These are phyloP conservation scores for Achaetomium macrosporum DNA, from an alignment of 2,329 filamentous ascomycete genomes.

Conservation along the genomic window DNA sequence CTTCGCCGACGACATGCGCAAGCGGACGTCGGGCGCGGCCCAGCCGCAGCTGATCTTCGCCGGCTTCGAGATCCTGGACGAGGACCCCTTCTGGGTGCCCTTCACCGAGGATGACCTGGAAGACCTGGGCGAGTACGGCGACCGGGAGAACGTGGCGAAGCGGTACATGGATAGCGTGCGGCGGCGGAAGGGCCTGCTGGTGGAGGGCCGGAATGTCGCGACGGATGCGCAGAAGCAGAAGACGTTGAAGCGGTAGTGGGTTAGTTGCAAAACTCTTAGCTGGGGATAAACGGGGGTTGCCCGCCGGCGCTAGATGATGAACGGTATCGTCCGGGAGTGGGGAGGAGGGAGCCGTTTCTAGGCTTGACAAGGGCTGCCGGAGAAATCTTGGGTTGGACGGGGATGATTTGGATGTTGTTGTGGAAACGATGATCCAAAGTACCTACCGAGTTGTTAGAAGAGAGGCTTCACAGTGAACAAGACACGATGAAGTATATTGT, in stretches of 20 bases:
- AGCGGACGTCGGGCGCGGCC: constrained; percentile 83
- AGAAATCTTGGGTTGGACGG: no score
- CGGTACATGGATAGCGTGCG: constrained; percentile 89
- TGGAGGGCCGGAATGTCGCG: constrained; percentile 70
- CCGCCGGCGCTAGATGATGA: no score
- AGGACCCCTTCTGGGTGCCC: constrained; percentile 97
- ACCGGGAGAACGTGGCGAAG: constrained; percentile 94
- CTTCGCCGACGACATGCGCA: constrained; percentile 93
- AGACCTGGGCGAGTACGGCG: constrained; percentile 88
- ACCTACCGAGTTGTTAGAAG: no score
- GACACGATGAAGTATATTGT: background rate
- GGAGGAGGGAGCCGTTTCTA: no score
- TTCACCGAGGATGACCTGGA: constrained; percentile 95
- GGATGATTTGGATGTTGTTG: no score
- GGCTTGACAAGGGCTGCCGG: no score
- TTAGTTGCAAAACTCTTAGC: no score
- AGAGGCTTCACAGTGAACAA: background rate
- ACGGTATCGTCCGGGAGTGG: no score
- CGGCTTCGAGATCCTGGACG: constrained; percentile 86
- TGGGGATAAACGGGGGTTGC: background rate
- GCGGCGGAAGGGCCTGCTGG: constrained; percentile 77
- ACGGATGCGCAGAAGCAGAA: constrained; percentile 90
- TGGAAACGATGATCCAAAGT: no score
- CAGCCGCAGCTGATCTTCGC: constrained; percentile 90
- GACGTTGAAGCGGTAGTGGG: constrained; percentile 52